Conservation (phyloP, 495 filamentous ascomycete species). For the Penicillium taxi region DNA sequence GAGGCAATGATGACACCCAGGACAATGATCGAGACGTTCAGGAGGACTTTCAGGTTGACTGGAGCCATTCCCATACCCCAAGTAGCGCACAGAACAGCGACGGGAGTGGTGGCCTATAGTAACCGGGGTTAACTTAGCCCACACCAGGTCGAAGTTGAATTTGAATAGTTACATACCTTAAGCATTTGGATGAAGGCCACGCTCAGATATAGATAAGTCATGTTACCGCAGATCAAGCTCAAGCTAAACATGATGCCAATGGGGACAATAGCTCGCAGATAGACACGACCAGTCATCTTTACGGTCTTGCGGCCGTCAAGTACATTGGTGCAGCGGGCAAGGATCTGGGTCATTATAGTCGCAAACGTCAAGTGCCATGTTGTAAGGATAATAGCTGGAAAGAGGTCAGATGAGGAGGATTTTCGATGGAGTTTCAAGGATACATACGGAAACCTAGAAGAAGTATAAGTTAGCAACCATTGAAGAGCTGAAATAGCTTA, state of each 20-base stretch:
- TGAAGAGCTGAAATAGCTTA: not conserved
- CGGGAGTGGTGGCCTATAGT: slow-evolving; percentile 74
- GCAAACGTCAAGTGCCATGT: slow-evolving; percentile 90
- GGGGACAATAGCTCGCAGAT: slow-evolving; percentile 83
- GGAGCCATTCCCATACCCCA: slow-evolving; percentile 75
- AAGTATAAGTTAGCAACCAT: slow-evolving; percentile 3
- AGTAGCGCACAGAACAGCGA: slow-evolving; percentile 75
- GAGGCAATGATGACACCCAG: slow-evolving; percentile 85
- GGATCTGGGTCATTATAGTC: slow-evolving; percentile 80
- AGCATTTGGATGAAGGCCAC: slow-evolving; percentile 98
- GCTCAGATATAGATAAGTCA: slow-evolving; percentile 85
- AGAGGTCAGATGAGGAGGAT: slow-evolving; percentile 11
- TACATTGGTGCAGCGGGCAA: slow-evolving; percentile 74
- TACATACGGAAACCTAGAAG: slow-evolving; percentile 37
- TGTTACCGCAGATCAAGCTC: slow-evolving; percentile 89
- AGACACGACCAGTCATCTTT: slow-evolving; percentile 89
- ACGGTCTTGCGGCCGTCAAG: slow-evolving; percentile 86
- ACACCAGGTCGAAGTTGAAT: too few relatives aligned
- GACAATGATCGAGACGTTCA: slow-evolving; percentile 84
- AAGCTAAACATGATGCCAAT: slow-evolving; percentile 91
- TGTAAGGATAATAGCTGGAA: slow-evolving; percentile 62
- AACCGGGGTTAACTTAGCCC: too few relatives aligned
- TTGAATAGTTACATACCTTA: slow-evolving; percentile 51
- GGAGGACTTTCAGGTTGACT: slow-evolving; percentile 69
- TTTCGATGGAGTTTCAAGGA: not conserved